Conservation (phyloP, 305 asterid genomes). For the Andrographis paniculata region DNA sequence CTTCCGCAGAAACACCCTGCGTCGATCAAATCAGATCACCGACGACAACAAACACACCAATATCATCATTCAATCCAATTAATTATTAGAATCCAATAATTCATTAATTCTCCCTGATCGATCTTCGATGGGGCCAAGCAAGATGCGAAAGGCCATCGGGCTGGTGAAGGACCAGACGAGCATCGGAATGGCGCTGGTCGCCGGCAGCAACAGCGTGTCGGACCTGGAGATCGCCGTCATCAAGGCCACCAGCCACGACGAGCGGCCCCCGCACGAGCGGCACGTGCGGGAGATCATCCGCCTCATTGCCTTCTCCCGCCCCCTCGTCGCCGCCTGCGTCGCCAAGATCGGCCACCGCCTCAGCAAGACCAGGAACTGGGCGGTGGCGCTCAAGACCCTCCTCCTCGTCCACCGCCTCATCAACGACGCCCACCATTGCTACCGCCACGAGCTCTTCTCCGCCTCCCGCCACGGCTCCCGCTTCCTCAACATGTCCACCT, state of each 20-base stretch:
- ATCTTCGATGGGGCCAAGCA: slow-evolving; percentile 79
- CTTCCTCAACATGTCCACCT: slow-evolving; percentile 69
- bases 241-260: slow-evolving; percentile 81
- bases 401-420: slow-evolving; percentile 75
- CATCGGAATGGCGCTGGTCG: slow-evolving; percentile 71
- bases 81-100: too few relatives aligned
- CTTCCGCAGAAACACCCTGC: too few relatives aligned
- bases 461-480: slow-evolving; percentile 64
- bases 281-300: slow-evolving; percentile 47
- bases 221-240: slow-evolving; percentile 78
- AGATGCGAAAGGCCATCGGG: slow-evolving; percentile 61
- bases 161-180: slow-evolving; percentile 86
- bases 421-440: slow-evolving; percentile 40
- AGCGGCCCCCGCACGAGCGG: slow-evolving; percentile 65
- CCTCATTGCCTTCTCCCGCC: slow-evolving; percentile 48
- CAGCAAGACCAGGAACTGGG: slow-evolving; percentile 77
- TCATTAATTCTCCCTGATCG: too few relatives aligned
- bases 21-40: too few relatives aligned
- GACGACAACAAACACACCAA: too few relatives aligned
- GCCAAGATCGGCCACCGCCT: slow-evolving; percentile 57
- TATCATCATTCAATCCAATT: too few relatives aligned
- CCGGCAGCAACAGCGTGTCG: slow-evolving; percentile 34
- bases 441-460: slow-evolving; percentile 64
- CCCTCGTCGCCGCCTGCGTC: slow-evolving; percentile 47
- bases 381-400: slow-evolving; percentile 72